Conservation (phyloP, 345 rosid species). For the Mercurialis annua region DNA sequence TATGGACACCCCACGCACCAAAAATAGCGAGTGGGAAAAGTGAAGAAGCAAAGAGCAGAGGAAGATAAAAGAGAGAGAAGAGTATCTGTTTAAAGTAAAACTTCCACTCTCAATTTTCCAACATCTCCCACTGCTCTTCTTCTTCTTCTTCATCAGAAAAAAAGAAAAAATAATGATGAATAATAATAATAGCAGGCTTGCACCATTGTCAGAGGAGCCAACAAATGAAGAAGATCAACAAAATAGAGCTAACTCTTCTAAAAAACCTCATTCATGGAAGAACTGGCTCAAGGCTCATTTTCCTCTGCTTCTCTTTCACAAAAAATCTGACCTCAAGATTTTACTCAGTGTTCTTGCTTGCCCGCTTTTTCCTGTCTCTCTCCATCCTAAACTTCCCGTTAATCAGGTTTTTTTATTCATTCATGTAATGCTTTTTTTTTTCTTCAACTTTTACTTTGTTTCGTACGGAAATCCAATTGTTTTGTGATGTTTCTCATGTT, state of each 20-base stretch:
- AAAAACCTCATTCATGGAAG: slow-evolving; percentile 51
- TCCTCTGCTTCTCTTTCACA: slow-evolving; percentile 43
- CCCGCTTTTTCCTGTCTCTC: slow-evolving; percentile 79
- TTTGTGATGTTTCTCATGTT: too few relatives aligned
- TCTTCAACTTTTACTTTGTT: not conserved
- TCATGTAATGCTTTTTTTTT: not conserved
- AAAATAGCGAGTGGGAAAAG: slow-evolving; percentile 30
- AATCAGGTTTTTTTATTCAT: slow-evolving; percentile 37
- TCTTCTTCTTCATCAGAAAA: not conserved
- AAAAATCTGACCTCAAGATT: slow-evolving; percentile 55
- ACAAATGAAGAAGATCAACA: slow-evolving; percentile 46
- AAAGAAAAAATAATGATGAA: slow-evolving; percentile 31
- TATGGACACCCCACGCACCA: slow-evolving; percentile 35
- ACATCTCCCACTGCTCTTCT: slow-evolving; percentile 7
- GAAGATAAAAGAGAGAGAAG: not conserved
- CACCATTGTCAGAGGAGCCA: slow-evolving; percentile 84
- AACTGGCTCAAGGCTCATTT: slow-evolving; percentile 67
- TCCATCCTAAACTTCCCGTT: slow-evolving; percentile 40
- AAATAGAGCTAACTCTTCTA: slow-evolving; percentile 29
- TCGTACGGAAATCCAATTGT: too few relatives aligned
- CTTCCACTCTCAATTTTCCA: slow-evolving; percentile 3
- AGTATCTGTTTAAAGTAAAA: slow-evolving; percentile 19
- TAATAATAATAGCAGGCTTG: too few relatives aligned
- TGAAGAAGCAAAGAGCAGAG: not conserved
- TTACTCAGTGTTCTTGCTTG: slow-evolving; percentile 82